Percentiles rank a stretch among this genome's conserved stretches.
Evolutionary conservation across 2,329 filamentous ascomycete genomes (phyloP).

Genomic region (Talaromyces funiculosus): DNA sequence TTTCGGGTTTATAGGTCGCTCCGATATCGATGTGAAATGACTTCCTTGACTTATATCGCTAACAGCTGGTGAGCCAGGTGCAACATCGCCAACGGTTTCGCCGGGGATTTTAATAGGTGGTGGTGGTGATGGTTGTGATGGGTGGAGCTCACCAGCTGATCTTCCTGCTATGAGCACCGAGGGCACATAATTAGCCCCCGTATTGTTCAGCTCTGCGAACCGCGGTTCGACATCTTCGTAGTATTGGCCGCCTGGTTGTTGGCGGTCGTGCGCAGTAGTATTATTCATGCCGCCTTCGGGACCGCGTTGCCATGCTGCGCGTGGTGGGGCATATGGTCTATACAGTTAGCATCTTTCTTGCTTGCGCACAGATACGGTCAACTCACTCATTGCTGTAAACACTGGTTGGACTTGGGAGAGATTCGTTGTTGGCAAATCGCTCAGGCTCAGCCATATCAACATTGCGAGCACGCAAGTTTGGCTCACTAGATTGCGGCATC

Average conservation of each 20-base stretch:
- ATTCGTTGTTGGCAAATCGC: slow-evolving; percentile 8
- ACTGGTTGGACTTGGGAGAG: slow-evolving; percentile 60
- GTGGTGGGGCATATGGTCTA: slow-evolving; percentile 43
- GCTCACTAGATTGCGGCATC: slow-evolving; percentile 61
- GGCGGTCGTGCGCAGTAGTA: slow-evolving; percentile 23
- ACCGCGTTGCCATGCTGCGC: slow-evolving; percentile 31
- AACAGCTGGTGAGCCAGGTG: slow-evolving; percentile 64
- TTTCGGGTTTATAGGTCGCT: slow-evolving; percentile 79
- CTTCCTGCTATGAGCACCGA: slow-evolving; percentile 34
- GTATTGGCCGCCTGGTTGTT: slow-evolving; percentile 54
- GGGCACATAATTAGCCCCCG: slow-evolving; percentile 26
- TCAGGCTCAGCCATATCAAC: not conserved
- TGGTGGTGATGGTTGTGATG: slow-evolving; percentile 2
- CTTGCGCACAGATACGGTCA: not conserved
- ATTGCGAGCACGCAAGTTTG: slow-evolving; percentile 26
- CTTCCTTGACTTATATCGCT: slow-evolving; percentile 60
- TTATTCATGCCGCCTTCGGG: slow-evolving; percentile 18
- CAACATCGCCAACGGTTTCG: slow-evolving; percentile 57
- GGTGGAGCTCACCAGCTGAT: slow-evolving; percentile 30
- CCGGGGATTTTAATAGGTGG: slow-evolving; percentile 45
- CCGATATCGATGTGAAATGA: slow-evolving; percentile 84
- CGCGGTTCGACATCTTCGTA: slow-evolving; percentile 92
- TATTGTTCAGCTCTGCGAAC: slow-evolving; percentile 57
- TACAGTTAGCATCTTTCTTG: slow-evolving; percentile 16
- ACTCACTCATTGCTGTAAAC: slow-evolving; percentile 72